Conservation (phyloP, 139 green algal genomes). For the Volvox africanus region DNA sequence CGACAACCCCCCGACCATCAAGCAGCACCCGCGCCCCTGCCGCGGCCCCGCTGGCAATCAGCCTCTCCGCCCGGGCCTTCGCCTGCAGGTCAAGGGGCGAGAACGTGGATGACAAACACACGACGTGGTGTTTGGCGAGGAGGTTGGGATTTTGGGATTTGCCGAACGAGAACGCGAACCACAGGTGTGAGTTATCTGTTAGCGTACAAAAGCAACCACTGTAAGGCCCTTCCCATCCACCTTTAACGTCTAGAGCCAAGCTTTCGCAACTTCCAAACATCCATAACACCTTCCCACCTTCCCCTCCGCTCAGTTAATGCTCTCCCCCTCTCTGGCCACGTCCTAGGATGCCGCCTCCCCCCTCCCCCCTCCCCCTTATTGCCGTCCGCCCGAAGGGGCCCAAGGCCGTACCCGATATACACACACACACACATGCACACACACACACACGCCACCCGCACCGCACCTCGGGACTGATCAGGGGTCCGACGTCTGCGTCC, state of each 20-base stretch:
- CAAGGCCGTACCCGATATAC: too few relatives aligned
- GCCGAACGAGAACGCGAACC: too few relatives aligned
- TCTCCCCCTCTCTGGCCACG: too few relatives aligned
- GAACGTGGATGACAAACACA: background rate
- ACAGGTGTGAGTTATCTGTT: too few relatives aligned
- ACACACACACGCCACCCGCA: background rate
- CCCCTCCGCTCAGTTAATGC: too few relatives aligned
- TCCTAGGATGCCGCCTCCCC: background rate
- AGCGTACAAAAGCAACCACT: too few relatives aligned
- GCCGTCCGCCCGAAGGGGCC: too few relatives aligned
- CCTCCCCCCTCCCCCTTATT: background rate
- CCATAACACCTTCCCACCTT: too few relatives aligned
- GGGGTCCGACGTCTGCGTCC: slow-evolving; percentile 89
- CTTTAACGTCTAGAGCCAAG: too few relatives aligned
- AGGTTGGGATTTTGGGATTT: background rate
- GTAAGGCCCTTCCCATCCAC: too few relatives aligned
- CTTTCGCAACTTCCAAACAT: too few relatives aligned
- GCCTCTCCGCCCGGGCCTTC: slow-evolving; percentile 69
- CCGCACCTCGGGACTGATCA: slow-evolving; percentile 84
- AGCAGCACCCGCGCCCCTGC: slow-evolving; percentile 79
- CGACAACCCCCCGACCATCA: slow-evolving; percentile 84
- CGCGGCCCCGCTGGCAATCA: slow-evolving; percentile 80
- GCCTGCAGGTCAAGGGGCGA: background rate
- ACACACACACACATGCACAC: background rate
- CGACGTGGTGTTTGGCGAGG: background rate